These are phyloP conservation scores for Delitschia confertaspora DNA, from an alignment of 495 filamentous ascomycete species.

Conservation along the genomic window DNA sequence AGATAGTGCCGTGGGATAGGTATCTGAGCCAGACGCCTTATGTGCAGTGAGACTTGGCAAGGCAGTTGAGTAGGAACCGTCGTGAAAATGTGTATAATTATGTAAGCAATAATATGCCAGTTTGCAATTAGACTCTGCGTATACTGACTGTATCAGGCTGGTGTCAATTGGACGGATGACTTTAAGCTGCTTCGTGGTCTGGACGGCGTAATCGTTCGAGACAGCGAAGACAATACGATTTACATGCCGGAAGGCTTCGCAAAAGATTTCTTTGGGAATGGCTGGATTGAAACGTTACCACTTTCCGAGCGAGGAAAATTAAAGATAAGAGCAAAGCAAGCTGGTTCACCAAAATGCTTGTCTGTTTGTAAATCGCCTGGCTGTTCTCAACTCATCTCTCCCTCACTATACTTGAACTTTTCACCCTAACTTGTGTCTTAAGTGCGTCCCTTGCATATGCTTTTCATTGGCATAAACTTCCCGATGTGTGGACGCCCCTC, in stretches of 20 bases:
- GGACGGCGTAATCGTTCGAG: background rate
- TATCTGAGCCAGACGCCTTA: too few relatives aligned
- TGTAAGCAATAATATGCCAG: too few relatives aligned
- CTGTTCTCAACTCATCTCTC: slow-evolving; percentile 3
- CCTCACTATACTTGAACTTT: slow-evolving; percentile 9
- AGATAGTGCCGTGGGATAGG: too few relatives aligned
- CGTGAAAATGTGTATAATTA: too few relatives aligned
- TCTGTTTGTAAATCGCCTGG: slow-evolving; percentile 5
- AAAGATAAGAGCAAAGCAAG: slow-evolving; percentile 13
- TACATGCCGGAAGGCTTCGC: background rate
- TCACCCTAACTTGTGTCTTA: slow-evolving; percentile 13
- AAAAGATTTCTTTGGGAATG: background rate
- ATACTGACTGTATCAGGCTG: too few relatives aligned
- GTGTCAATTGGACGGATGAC: too few relatives aligned
- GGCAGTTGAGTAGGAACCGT: too few relatives aligned
- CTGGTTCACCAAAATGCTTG: slow-evolving; percentile 3
- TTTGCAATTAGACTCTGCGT: too few relatives aligned
- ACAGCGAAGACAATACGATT: background rate
- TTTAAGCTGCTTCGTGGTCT: slow-evolving; percentile 7
- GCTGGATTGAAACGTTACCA: background rate
- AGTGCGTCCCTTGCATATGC: slow-evolving; percentile 4
- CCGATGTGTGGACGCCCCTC: slow-evolving; percentile 4
- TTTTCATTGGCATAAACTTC: slow-evolving; percentile 9
- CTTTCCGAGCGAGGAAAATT: background rate
- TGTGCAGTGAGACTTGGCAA: too few relatives aligned